phyloP scores from a whole-genome alignment of 164 flowering plant genomes.

The Litsea cubeba region DNA sequence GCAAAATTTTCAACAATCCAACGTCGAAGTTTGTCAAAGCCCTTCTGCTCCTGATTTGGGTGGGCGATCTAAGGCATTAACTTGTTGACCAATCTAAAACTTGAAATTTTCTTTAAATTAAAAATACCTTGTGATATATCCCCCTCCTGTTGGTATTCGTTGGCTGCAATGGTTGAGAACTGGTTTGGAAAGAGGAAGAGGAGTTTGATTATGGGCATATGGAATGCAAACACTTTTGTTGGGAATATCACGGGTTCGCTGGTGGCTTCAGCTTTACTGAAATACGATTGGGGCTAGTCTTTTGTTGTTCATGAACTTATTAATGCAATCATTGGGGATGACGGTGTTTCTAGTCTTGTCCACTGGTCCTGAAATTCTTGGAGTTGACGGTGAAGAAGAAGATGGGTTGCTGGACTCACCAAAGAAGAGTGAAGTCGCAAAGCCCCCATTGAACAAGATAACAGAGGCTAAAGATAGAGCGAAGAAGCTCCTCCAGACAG shows the following conservation, averaged over 20 bases:
- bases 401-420: slow-evolving; percentile 33
- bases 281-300: slow-evolving; percentile 93
- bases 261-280: no score
- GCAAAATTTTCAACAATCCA: no score
- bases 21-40: no score
- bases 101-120: no score
- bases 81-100: no score
- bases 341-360: slow-evolving; percentile 66
- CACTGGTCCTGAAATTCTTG: slow-evolving; percentile 64
- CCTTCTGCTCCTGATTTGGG: no score
- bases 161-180: slow-evolving; percentile 92
- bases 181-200: slow-evolving; percentile 84
- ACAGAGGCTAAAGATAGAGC: slow-evolving; percentile 29
- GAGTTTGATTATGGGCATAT: no score
- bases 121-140: no score
- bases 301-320: slow-evolving; percentile 70
- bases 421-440: slow-evolving; percentile 31
- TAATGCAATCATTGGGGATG: slow-evolving; percentile 50
- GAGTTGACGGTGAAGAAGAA: slow-evolving; percentile 34
- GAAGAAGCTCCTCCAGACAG: no score
- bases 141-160: slow-evolving; percentile 25
- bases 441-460: slow-evolving; percentile 24
- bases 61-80: no score
- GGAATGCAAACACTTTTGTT: no score
- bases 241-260: no score